Percentiles rank a stretch among this genome's conserved stretches.
Conservation (phyloP, 2,329 filamentous ascomycete genomes). For the Colletotrichum sp. region DNA sequence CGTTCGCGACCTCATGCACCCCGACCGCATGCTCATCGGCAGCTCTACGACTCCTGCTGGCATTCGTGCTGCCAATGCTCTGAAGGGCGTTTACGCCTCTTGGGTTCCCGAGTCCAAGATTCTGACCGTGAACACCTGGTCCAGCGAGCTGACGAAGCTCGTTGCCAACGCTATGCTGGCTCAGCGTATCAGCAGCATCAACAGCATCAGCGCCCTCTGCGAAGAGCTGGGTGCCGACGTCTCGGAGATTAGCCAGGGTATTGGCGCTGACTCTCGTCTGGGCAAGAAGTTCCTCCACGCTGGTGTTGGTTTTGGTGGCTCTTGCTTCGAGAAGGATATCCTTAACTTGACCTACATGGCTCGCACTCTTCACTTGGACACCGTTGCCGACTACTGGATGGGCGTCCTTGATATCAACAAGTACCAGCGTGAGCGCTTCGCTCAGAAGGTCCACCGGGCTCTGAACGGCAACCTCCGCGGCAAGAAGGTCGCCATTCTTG, state of each 20-base stretch:
- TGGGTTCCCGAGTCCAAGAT: constrained; percentile 75
- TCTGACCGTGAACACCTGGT: constrained; percentile 76
- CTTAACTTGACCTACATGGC: constrained; percentile 76
- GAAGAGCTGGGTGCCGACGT: constrained; percentile 78
- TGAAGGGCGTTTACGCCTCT: constrained; percentile 70
- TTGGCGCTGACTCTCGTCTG: constrained; percentile 75
- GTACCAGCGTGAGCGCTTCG: constrained; percentile 74
- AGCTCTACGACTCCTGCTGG: constrained; percentile 66
- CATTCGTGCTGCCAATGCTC: constrained; percentile 63
- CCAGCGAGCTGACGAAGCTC: constrained; percentile 79
- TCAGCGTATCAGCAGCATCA: constrained; percentile 82
- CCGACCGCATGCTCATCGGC: constrained; percentile 79
- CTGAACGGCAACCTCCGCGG: constrained; percentile 72
- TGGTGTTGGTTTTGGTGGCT: constrained; percentile 79
- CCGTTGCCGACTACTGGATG: constrained; percentile 79
- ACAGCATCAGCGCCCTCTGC: constrained; percentile 80
- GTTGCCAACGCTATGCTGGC: constrained; percentile 83
- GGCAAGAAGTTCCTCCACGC: constrained; percentile 77
- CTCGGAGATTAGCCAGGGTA: constrained; percentile 70
- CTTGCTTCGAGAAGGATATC: constrained; percentile 84
- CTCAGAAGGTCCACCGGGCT: constrained; percentile 66
- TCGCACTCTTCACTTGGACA: constrained; percentile 69
- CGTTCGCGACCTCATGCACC: constrained; percentile 71
- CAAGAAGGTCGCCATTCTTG: constrained; percentile 76
- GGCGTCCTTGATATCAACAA: constrained; percentile 79